Base-by-base conservation (phyloP, 768 basidiomycete species). In the Lactifluus pinguis region DNA sequence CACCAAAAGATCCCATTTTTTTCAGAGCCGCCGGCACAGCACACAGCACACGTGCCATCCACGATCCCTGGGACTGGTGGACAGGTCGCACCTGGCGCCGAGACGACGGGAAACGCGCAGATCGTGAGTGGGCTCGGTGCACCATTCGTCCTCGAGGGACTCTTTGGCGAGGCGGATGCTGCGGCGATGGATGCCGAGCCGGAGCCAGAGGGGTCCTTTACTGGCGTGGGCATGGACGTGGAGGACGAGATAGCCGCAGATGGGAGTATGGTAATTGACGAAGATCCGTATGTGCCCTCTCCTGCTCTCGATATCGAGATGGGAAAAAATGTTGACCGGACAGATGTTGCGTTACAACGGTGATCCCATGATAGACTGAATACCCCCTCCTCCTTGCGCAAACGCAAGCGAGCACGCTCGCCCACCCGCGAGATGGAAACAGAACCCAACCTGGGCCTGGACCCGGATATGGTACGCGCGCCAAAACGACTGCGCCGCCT, bases 111-210 rank as follows among this genome's bases (percentile, higher is more conserved):
- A 8, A 85, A 91, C 65, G 86, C 89, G 0, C 84, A 91, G 66
- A 91, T 97, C 52, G 70, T 97, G 4, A 76, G 74, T 2, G 73
- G 76, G 49, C 82, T 92, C 29, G 84, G 85, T 10, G 83, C 86
- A 60, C 87, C 92, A 2, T 97, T 98, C 68, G 83, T 87, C 61
- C 72, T 88, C 3, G 90, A 83, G 11, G 94, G 87, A 0, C 72
- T 98, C 5, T 94, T 95, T 65, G 84, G 85, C 6, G 81, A 79
- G 44, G 86, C 89, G 0, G 93, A 93, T 69, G 84, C 83, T 2
- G 61, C 47, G 11, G 87, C 85, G n/a, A 91, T 89, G 9, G 74
- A 74, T 2, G 69, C 70, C 4, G 72, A 71, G 11, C 61, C 58
- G 17, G 68, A 70, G 17, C 71, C 68, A 21, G 64, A 63, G 51